phyloP scores from a whole-genome alignment of 139 green algal genomes.

The Mesotaenium endlicherianum region DNA sequence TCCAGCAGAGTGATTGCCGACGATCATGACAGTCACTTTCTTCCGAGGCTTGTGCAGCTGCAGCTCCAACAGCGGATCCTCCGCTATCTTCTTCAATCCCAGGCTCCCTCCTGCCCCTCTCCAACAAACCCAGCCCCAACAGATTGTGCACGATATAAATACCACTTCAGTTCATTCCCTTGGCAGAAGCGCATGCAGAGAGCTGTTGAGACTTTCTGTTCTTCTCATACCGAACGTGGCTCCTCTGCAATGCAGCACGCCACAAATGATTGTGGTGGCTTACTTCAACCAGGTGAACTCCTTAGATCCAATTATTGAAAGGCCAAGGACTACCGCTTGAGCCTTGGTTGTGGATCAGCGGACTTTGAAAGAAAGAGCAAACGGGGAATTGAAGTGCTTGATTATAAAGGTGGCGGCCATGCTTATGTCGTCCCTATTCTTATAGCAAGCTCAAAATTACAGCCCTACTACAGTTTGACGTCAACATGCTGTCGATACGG shows the following conservation, averaged over 20 bases:
- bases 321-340: no score
- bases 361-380: no score
- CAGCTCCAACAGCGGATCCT: constrained; percentile 48
- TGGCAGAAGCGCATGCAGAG: not conserved
- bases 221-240: not conserved
- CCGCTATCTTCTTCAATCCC: constrained; percentile 53
- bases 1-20: constrained; percentile 70
- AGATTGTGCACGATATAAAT: not conserved
- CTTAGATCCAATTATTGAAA: no score
- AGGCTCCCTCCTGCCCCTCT: not conserved
- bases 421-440: no score
- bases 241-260: not conserved
- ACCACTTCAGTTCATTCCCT: not conserved
- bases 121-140: not conserved
- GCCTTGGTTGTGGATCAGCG: no score
- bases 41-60: constrained; percentile 63
- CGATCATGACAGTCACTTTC: constrained; percentile 68
- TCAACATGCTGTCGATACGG: constrained; percentile 5
- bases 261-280: no score
- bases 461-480: not conserved
- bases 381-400: no score
- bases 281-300: no score
- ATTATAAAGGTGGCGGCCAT: no score
- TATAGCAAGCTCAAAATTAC: no score
- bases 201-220: constrained; percentile 1